A percentile compares a stretch with the other conserved stretches of the same genome.
These are phyloP conservation scores for Xylaria digitata DNA, from an alignment of 2,329 filamentous ascomycete species.

Conservation along the genomic window DNA sequence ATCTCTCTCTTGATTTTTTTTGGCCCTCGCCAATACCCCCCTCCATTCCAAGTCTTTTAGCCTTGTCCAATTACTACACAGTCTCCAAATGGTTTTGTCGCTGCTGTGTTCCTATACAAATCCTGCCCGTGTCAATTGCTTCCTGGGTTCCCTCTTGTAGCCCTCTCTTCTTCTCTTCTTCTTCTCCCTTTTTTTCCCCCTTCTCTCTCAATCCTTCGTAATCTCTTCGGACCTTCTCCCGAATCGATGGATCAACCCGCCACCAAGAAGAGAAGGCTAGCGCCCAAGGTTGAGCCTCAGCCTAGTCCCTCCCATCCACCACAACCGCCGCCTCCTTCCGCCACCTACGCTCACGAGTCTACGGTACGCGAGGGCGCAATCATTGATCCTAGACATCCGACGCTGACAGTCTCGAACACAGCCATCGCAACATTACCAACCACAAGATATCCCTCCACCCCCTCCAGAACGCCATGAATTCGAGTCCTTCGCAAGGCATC, in stretches of 20 bases:
- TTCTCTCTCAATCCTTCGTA: not conserved
- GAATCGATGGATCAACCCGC: conserved; percentile 51
- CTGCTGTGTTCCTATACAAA: conserved; percentile 14
- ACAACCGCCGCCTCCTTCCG: conserved; percentile 38
- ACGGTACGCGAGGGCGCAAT: conserved; percentile 41
- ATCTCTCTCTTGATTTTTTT: conserved; percentile 12
- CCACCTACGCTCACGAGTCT: conserved; percentile 46
- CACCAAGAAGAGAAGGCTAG: conserved; percentile 56
- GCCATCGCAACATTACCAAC: conserved; percentile 46
- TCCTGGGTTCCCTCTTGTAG: conserved; percentile 7
- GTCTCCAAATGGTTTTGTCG: conserved; percentile 28
- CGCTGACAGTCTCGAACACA: conserved; percentile 39
- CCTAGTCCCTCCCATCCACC: conserved; percentile 46
- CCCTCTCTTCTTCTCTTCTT: not conserved
- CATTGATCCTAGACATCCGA: conserved; percentile 23
- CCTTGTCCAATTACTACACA: conserved; percentile 25
- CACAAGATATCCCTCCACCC: conserved; percentile 47
- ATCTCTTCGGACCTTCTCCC: not conserved
- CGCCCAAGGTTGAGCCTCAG: conserved; percentile 52
- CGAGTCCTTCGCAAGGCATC: conserved; percentile 73
- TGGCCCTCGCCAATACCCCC: conserved; percentile 18
- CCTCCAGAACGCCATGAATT: conserved; percentile 68
- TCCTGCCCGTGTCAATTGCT: conserved; percentile 34
- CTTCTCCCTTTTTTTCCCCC: not conserved
- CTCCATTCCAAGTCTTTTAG: conserved; percentile 20